phyloP scores from a whole-genome alignment of 2,329 filamentous ascomycete species.

The Colletotrichum costaricense region DNA sequence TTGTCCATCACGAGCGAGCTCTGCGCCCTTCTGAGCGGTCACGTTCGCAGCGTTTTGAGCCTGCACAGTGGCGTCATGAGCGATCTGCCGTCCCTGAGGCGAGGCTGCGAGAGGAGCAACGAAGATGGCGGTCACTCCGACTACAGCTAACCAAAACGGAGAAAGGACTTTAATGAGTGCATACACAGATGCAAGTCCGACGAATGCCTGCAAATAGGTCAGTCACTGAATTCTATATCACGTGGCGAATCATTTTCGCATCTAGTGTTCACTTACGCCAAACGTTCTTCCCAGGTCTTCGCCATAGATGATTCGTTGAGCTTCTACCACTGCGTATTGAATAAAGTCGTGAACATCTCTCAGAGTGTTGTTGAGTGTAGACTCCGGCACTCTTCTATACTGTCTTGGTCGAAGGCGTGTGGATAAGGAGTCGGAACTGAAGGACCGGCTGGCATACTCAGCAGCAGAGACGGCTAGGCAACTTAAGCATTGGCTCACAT shows the following conservation, averaged over 20 bases:
- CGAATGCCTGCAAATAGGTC: not conserved
- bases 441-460: constrained; percentile 17
- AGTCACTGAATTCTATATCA: not conserved
- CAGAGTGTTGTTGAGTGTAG: constrained; percentile 14
- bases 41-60: constrained; percentile 18
- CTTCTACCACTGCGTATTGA: constrained; percentile 8
- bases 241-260: not conserved
- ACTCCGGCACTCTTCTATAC: constrained; percentile 6
- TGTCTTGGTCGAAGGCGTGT: constrained; percentile 6
- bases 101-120: constrained; percentile 17
- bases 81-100: not conserved
- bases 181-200: not conserved
- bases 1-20: constrained; percentile 14
- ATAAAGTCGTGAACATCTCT: constrained; percentile 24
- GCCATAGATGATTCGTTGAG: constrained; percentile 9
- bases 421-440: constrained; percentile 12
- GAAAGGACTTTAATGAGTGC: not conserved
- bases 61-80: not conserved
- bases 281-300: constrained; percentile 18
- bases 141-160: constrained; percentile 15
- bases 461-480: not conserved
- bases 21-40: constrained; percentile 6
- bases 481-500: too few relatives aligned
- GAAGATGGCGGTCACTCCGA: constrained; percentile 11
- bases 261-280: not conserved